Evolutionary conservation across 2,329 filamentous ascomycete species (phyloP).

Genomic region (Fusarium keratoplasticum): DNA sequence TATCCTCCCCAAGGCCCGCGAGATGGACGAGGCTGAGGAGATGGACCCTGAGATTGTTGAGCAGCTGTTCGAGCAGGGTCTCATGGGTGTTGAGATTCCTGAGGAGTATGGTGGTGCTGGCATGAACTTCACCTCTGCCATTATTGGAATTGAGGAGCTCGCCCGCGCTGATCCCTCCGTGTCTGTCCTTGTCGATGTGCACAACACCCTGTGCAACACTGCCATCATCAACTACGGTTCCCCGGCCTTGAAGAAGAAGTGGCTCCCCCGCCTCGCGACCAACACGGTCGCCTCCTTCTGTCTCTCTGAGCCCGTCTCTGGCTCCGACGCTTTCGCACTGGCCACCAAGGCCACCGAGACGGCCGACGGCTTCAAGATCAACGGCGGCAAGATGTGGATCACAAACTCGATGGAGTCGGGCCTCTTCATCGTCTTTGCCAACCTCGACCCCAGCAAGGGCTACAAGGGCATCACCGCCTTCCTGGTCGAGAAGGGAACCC

Average conservation of each 20-base stretch:
- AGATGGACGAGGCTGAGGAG: slow-evolving; percentile 96
- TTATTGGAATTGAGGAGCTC: slow-evolving; percentile 96
- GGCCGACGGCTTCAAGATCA: slow-evolving; percentile 84
- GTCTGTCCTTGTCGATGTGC: slow-evolving; percentile 94
- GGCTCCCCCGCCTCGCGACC: slow-evolving; percentile 89
- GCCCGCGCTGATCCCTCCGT: slow-evolving; percentile 95
- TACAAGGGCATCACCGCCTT: slow-evolving; percentile 99
- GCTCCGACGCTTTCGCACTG: slow-evolving; percentile 95
- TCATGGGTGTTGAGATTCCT: slow-evolving; percentile 98
- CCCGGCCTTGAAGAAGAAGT: slow-evolving; percentile 82
- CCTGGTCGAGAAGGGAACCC: slow-evolving; percentile 88
- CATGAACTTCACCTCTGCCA: slow-evolving; percentile 98
- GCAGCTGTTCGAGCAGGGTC: slow-evolving; percentile 94
- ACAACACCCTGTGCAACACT: slow-evolving; percentile 98
- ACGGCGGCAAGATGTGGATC: slow-evolving; percentile 99
- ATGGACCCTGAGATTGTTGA: slow-evolving; percentile 93
- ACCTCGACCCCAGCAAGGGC: slow-evolving; percentile 89
- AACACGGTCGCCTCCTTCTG: slow-evolving; percentile 93
- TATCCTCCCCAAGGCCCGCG: slow-evolving; percentile 89
- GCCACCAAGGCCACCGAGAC: slow-evolving; percentile 91
- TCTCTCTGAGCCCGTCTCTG: slow-evolving; percentile 90
- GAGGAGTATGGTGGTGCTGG: slow-evolving; percentile 96
- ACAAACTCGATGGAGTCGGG: slow-evolving; percentile 95
- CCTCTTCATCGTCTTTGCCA: slow-evolving; percentile 98
- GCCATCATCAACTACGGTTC: slow-evolving; percentile 88